A percentile compares a stretch with the other conserved stretches of the same genome.
These are phyloP conservation scores for Suillus subluteus DNA, from an alignment of 768 basidiomycete species.

Conservation along the genomic window DNA sequence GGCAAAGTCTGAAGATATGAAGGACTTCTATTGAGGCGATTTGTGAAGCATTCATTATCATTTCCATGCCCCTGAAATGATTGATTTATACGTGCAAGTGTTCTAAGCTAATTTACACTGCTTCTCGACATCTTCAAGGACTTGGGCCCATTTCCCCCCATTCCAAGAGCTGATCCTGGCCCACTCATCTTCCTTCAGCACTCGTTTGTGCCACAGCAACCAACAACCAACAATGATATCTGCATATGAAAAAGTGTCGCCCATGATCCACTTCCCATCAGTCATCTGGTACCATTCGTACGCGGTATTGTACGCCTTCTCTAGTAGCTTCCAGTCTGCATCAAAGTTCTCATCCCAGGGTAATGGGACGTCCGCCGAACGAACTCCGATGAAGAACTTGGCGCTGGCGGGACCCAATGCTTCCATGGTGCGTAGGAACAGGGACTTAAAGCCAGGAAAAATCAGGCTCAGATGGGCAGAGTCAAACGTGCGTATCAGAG, in stretches of 20 bases:
- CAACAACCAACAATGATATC: constrained; percentile 10
- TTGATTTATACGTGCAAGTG: neutral
- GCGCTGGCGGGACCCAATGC: constrained; percentile 39
- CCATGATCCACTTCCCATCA: constrained; percentile 24
- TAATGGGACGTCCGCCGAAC: constrained; percentile 36
- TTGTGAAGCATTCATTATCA: no score
- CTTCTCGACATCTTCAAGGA: constrained; percentile 27
- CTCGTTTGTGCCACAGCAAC: constrained; percentile 22
- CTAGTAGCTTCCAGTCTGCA: constrained; percentile 27
- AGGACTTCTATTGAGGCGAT: no score
- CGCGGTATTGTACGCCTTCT: constrained; percentile 19
- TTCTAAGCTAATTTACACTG: constrained; percentile 27
- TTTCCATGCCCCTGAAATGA: no score
- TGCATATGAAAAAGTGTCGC: constrained; percentile 14
- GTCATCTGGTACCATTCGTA: constrained; percentile 27
- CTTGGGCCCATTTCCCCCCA: constrained; percentile 29
- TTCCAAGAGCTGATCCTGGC: constrained; percentile 27
- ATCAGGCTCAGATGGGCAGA: neutral
- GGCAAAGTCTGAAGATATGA: no score
- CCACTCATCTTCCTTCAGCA: constrained; percentile 31
- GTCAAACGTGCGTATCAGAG: constrained; percentile 27
- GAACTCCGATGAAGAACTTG: constrained; percentile 42
- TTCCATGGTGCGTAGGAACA: constrained; percentile 24
- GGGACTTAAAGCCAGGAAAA: neutral
- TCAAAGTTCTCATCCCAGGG: constrained; percentile 40